Base-by-base conservation (phyloP, 257 asterid species). In the Craterostigma plantagineum region DNA sequence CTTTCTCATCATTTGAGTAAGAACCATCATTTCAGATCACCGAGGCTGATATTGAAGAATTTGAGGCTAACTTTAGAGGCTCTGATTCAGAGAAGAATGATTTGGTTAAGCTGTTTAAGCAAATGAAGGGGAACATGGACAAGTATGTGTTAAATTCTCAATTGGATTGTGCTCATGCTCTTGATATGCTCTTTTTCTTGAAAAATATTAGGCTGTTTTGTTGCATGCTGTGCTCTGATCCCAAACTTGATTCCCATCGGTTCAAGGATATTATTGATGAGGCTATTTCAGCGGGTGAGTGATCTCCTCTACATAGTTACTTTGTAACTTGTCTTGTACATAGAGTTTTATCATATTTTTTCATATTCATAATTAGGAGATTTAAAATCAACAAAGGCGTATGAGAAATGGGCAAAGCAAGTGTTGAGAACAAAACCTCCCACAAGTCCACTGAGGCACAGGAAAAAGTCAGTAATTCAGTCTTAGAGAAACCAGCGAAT, bases 181-280 rank as follows among this genome's bases (percentile, higher is more conserved):
- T 43, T 34, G 38, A 34, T 16, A n/a, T 33, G 11, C 16, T 4
- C 18, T 60, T 13, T 7, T 16, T 62, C 10, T 33, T 18, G 33
- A 51, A 54, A 36, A 15, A 48, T 57, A 36, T 48, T 74, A 81
- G 97, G 81, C 73, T 87, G 39, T 87, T 81, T 68, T 79, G 92
- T 74, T 77, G 83, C 75, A 76, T 87, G 97, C 56, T 79, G 48
- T 87, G 97, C 77, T 87, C 97, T 14, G 92, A 79, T 57, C 34
- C 76, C 18, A 50, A 67, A 66, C 65, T 87, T 46, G 97, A 87
- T 66, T 81, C 97, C 40, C 97, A 87, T 52, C 87, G 97, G 60
- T 87, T 73, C 78, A 87, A 76, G 73, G 92, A 81, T 70, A 58
- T 71, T 43, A 67, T 87, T 53, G 95, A 87, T 14, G 92, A 71